Evolutionary conservation across 2,329 filamentous ascomycete genomes (phyloP).

Genomic region (Ceratocystis eucalypticola): DNA sequence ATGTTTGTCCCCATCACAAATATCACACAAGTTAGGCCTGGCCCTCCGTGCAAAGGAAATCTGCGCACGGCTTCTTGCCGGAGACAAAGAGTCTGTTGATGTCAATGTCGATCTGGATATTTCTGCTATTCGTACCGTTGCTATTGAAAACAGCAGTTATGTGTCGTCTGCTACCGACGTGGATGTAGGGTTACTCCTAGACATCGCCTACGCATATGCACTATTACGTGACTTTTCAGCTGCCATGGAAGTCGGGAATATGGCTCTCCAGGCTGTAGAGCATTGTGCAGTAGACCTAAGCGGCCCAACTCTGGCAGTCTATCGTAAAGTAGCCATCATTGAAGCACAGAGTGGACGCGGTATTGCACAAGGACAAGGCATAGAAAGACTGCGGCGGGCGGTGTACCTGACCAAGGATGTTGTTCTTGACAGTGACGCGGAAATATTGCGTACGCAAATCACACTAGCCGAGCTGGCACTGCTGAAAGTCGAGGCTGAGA

Average conservation of each 20-base stretch:
- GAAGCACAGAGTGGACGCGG: neutral
- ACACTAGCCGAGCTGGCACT: neutral
- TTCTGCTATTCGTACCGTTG: neutral
- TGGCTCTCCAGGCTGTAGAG: neutral
- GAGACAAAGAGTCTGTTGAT: neutral
- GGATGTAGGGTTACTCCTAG: neutral
- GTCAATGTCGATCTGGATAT: neutral
- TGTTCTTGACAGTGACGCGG: neutral
- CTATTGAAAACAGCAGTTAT: neutral
- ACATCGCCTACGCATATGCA: constrained; percentile 1
- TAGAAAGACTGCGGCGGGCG: neutral
- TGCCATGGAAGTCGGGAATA: neutral
- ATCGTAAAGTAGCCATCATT: neutral
- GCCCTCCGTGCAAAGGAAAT: neutral
- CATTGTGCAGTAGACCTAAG: neutral
- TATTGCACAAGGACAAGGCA: neutral
- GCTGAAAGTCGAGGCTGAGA: neutral
- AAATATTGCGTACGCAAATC: constrained; percentile 1
- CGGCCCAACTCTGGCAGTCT: neutral
- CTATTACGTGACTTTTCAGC: neutral
- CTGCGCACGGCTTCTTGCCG: neutral
- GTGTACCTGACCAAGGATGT: neutral
- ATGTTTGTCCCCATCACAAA: neutral
- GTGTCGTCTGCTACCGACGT: neutral
- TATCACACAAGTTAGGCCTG: neutral